Evolutionary conservation across 2,329 filamentous ascomycete genomes (phyloP), one percentile per base, ranked within the genome.

Genomic region (Fusarium concolor): DNA sequence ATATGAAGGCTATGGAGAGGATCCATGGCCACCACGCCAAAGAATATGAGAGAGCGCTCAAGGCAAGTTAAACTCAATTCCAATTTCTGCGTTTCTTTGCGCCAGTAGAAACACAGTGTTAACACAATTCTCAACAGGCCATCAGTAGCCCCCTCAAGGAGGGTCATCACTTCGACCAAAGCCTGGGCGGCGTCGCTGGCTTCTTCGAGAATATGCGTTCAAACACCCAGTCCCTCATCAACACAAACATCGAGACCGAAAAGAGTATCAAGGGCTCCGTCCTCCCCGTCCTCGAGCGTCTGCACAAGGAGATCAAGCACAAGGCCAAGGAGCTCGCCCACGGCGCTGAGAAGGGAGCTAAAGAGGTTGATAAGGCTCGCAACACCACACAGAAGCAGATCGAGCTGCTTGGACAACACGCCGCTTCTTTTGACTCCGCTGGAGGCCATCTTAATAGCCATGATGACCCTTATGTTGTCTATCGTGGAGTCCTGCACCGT

Each of bases 221-320:
- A 74, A 98, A 98, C 81, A 97, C 95, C 7, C 92, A 97, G 86
- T 92, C 91, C 44, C 87, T 98, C 74, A 89, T 94, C 74, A 97
- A 96, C 79, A 90, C 92, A 76, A 95, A 97, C 79, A 82, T 90
- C 73, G 95, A 98, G 79, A 97, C 94, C 8, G 94, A 96, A 73
- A 96, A 96, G 84, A 92, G 89, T 72, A 86, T 99, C 71, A 97
- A 95, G 81, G 90, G 90, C 62, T 90, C 90, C 15, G 92, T 98
- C 29, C 85, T 97, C 20, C 96, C 95, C 37, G 90, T 95, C 67
- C 90, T 99, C 76, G 93, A 96, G 74, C 91, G 94, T 52, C 85
- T 99, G 47, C 94, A 98, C 83, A 90, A 93, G 78, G 96, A 98
- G 79, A 96, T 99, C 84, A 99, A 98, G 86, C 90, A 92, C 82